phyloP scores from a whole-genome alignment of 345 rosid genomes.

The Bruguiera parviflora region DNA sequence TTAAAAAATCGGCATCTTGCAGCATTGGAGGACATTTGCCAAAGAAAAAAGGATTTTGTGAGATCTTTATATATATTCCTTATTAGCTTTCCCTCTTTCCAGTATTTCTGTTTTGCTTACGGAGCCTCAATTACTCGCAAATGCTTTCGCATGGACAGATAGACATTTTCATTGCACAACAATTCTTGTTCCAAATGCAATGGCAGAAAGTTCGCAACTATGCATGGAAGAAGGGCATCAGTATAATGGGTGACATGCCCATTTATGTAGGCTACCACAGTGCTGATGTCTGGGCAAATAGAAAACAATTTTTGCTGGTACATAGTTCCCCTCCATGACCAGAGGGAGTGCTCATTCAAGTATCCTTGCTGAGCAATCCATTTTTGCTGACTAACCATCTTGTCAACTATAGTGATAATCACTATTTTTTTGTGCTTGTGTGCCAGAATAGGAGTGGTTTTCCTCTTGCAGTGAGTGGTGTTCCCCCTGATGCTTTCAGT shows the following conservation, averaged over 20 bases:
- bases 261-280: conserved; percentile 94
- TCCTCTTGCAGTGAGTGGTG: conserved; percentile 84
- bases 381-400: not conserved
- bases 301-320: conserved; percentile 79
- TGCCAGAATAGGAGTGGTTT: conserved; percentile 77
- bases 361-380: not conserved
- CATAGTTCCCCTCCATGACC: conserved; percentile 19
- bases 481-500: conserved; percentile 96
- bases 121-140: conserved; percentile 14
- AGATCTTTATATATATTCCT: conserved; percentile 28
- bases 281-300: conserved; percentile 99
- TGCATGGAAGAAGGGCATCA: conserved; percentile 63
- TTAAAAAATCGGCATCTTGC: conserved; percentile 73
- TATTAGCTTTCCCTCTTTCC: conserved; percentile 5
- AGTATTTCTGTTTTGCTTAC: not conserved
- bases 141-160: conserved; percentile 48
- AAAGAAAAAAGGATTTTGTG: conserved; percentile 76
- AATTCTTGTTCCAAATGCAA: conserved; percentile 91
- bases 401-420: not conserved
- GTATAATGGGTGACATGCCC: conserved; percentile 99
- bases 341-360: conserved; percentile 1
- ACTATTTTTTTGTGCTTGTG: conserved; percentile 16
- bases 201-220: conserved; percentile 80
- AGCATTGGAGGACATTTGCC: conserved; percentile 80
- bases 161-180: conserved; percentile 79